Conservation (phyloP, 208 protist genomes). For the Trypanosoma avium region DNA sequence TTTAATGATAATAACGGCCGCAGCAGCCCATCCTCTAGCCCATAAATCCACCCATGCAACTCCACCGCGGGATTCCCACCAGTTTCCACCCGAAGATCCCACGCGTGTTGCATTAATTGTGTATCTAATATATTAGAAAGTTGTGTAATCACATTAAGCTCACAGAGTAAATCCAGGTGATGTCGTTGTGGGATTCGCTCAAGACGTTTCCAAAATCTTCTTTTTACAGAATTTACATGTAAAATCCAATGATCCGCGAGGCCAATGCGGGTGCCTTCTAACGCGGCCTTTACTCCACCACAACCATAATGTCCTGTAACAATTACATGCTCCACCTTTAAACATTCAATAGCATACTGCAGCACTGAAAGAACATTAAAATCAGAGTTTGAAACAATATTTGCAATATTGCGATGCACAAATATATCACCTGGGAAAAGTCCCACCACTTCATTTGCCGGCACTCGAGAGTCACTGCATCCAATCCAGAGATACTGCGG, state of each 20-base stretch:
- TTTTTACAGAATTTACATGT: conserved; percentile 66
- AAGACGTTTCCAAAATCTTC: conserved; percentile 69
- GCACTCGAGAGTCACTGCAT: conserved; percentile 88
- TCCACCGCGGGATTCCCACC: conserved; percentile 40
- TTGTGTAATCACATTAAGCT: conserved; percentile 77
- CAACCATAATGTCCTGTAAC: conserved; percentile 94
- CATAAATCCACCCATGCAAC: conserved; percentile 81
- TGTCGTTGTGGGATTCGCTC: conserved; percentile 34
- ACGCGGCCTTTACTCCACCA: conserved; percentile 87
- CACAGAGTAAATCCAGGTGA: conserved; percentile 64
- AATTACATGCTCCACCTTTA: conserved; percentile 94
- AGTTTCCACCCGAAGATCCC: conserved; percentile 33
- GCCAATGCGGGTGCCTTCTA: conserved; percentile 52
- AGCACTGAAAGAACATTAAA: conserved; percentile 91
- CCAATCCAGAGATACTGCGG: conserved; percentile 95
- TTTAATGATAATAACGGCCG: conserved; percentile 64
- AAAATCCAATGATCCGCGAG: conserved; percentile 83
- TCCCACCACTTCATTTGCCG: conserved; percentile 88
- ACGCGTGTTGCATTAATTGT: conserved; percentile 53
- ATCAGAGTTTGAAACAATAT: conserved; percentile 90
- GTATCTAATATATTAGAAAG: conserved; percentile 66
- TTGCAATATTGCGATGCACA: conserved; percentile 95
- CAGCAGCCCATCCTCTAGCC: conserved; percentile 58
- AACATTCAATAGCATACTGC: conserved; percentile 92
- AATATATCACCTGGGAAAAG: conserved; percentile 92